phyloP scores from a whole-genome alignment of 108 stramenopile species.

The Mediolabrus comicus region DNA sequence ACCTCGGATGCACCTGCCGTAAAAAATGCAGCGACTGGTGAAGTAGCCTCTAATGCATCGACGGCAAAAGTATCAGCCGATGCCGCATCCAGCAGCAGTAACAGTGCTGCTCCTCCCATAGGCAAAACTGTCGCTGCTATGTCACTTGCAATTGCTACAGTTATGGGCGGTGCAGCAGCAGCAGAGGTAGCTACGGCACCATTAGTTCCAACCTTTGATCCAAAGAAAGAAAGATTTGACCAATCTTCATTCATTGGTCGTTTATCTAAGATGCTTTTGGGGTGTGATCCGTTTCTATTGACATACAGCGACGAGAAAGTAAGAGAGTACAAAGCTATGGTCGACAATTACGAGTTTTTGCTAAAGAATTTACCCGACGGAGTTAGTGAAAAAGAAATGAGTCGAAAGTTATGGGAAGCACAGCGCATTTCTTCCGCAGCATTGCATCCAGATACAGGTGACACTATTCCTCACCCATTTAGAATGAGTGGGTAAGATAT shows the following conservation, averaged over 20 bases:
- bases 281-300: slow-evolving; percentile 71
- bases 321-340: slow-evolving; percentile 34
- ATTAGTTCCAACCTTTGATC: slow-evolving; percentile 53
- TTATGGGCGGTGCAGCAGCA: slow-evolving; percentile 41
- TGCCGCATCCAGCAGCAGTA: slow-evolving; percentile 1
- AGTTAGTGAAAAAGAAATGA: slow-evolving; percentile 24
- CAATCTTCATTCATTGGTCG: slow-evolving; percentile 62
- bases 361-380: slow-evolving; percentile 16
- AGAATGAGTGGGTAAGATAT: slow-evolving; percentile 78
- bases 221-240: slow-evolving; percentile 56
- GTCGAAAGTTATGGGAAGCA: slow-evolving; percentile 40
- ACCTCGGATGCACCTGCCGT: slow-evolving; percentile 6
- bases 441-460: slow-evolving; percentile 92
- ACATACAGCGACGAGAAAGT: slow-evolving; percentile 56
- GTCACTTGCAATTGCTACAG: slow-evolving; percentile 50
- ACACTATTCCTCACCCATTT: slow-evolving; percentile 72
- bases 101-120: slow-evolving; percentile 14
- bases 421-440: slow-evolving; percentile 64
- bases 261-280: slow-evolving; percentile 68
- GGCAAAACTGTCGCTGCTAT: slow-evolving; percentile 52
- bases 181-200: slow-evolving; percentile 56
- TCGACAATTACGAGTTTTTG: slow-evolving; percentile 35
- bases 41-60: background rate
- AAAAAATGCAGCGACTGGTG: background rate
- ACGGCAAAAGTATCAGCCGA: slow-evolving; percentile 5